These are phyloP conservation scores for Gossypium armourianum DNA, from an alignment of 441 rosid species.

Conservation along the genomic window DNA sequence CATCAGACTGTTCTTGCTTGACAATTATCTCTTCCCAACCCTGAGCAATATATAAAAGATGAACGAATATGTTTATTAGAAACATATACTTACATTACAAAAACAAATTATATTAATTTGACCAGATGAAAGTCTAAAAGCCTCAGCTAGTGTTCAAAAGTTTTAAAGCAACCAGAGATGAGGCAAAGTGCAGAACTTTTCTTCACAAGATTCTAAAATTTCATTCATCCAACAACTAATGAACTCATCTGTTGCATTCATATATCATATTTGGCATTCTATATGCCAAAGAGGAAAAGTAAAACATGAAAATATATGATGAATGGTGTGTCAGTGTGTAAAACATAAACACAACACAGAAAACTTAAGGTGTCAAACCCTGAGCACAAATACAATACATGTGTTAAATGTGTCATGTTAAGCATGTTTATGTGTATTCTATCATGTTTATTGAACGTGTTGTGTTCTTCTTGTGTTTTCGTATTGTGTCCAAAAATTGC, in stretches of 20 bases:
- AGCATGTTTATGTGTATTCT: not conserved
- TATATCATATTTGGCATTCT: not conserved
- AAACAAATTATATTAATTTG: not conserved
- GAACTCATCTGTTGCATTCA: not conserved
- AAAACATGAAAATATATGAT: not conserved
- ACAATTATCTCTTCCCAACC: conserved; percentile 97
- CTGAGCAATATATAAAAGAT: conserved; percentile 34
- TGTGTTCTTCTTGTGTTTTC: not conserved
- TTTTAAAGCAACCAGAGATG: not conserved
- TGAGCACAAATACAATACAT: not conserved
- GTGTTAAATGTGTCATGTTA: not conserved
- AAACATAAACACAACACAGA: not conserved
- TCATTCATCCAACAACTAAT: not conserved
- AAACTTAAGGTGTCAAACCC: not conserved
- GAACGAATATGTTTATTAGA: conserved; percentile 13
- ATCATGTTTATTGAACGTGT: not conserved
- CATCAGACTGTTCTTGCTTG: conserved; percentile 65
- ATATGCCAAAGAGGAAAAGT: not conserved
- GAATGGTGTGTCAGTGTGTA: not conserved
- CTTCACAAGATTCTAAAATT: not conserved
- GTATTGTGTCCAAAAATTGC: not conserved
- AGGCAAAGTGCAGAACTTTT: conserved; percentile 9
- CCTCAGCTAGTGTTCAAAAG: not conserved
- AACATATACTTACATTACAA: not conserved
- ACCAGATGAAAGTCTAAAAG: not conserved